Percentiles rank a stretch among this genome's conserved stretches.
These are phyloP conservation scores for Selaginella moellendorffii DNA, from an alignment of 75 land plant genomes.

Conservation along the genomic window DNA sequence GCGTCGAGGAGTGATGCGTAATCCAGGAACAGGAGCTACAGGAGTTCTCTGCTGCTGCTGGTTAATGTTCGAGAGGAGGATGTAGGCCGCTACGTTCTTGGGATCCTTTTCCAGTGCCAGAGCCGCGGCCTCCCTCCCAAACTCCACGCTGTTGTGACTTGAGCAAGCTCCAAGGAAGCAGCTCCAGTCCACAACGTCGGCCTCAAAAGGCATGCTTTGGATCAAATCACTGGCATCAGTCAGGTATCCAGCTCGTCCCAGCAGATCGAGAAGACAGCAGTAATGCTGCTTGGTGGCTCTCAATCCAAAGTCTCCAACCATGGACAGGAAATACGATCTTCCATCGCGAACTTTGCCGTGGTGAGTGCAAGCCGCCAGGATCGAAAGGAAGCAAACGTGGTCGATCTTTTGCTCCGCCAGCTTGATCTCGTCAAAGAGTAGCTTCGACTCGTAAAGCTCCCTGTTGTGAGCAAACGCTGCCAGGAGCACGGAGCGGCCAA, in stretches of 20 bases:
- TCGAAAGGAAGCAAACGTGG: constrained; percentile 22
- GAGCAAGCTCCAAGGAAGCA: constrained; percentile 26
- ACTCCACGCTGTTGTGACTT: constrained; percentile 14
- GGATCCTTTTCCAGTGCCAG: constrained; percentile 19
- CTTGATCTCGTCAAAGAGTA: too few species aligned
- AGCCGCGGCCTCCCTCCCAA: constrained; percentile 23
- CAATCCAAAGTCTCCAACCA: constrained; percentile 19
- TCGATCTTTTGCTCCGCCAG: too few species aligned
- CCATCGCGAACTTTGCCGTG: constrained; percentile 30
- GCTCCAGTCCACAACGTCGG: constrained; percentile 29
- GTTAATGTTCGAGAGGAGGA: constrained; percentile 26
- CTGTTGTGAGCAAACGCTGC: too few species aligned
- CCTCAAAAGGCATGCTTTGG: constrained; percentile 16
- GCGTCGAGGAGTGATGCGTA: too few species aligned
- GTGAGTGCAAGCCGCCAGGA: constrained; percentile 33
- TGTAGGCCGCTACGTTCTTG: constrained; percentile 20
- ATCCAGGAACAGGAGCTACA: too few species aligned
- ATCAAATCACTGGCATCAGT: constrained; percentile 26
- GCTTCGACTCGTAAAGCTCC: too few species aligned
- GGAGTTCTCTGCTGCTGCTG: too few species aligned
- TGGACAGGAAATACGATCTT: constrained; percentile 12
- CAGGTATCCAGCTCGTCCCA: constrained; percentile 30
- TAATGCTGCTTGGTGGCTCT: constrained; percentile 19
- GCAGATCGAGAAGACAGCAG: constrained; percentile 32
- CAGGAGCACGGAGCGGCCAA: too few species aligned